Evolutionary conservation across 1,139 yeast genomes (phyloP), one percentile per base, ranked within the genome.

Genomic region (Candida tropicalis): DNA sequence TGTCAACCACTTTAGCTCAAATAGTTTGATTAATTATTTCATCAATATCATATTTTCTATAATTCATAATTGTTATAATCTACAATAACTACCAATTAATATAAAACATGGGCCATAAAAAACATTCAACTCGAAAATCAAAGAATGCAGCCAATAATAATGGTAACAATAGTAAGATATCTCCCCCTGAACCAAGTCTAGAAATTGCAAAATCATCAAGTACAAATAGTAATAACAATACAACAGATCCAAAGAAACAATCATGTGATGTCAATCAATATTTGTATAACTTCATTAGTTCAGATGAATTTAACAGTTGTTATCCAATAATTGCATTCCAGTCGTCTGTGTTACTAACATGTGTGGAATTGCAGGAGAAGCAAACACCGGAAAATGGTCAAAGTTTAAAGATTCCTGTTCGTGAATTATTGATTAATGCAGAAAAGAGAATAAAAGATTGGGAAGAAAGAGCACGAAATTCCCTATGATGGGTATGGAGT

Each of bases 261-360:
- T 20, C 27, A 22, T 3, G 10, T 25, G 39, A 35, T 18, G 15
- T 27, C n/a, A 26, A 35, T 13, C 32, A 13, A n/a, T 15, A 29
- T 12, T 13, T 40, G 11, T 40, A 34, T 23, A 26, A 40, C 2
- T 40, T 40, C 18, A 28, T 40, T 6, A 25, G 35, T 9, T 40
- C 43, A 3, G 29, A 29, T 3, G 42, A 39, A 23, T 43, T 43
- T 20, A 29, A 36, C 11, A 32, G 16, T 18, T 38, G 42, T 24
- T 43, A 39, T 20, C 46, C 46, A 13, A 31, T 34, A 11, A 13
- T 43, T 15, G 46, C 35, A 7, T 39, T 43, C 18, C 46, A 40
- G 12, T 31, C 38, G 10, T 35, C 46, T 9, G 26, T 43, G 22
- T 36, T 43, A 26, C 32, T 43, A 22, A 28, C 42, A 5, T 36